A percentile compares a stretch with the other conserved stretches of the same genome.
phyloP scores from a whole-genome alignment of 768 basidiomycete species.

The Megacollybia marginata region DNA sequence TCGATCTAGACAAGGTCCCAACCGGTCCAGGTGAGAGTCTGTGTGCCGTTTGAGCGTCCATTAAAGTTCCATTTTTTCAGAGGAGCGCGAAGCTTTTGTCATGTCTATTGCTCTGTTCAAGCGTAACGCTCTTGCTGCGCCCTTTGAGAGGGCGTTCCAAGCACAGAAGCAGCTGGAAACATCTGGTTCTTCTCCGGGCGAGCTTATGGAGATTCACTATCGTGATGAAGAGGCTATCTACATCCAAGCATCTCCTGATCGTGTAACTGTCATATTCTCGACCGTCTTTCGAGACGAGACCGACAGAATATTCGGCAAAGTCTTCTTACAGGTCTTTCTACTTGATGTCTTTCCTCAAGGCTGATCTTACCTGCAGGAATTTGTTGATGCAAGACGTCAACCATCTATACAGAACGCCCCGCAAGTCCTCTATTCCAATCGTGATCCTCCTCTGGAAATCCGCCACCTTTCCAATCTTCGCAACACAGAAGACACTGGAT shows the following conservation, averaged over 20 bases:
- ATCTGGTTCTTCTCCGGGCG: conserved; percentile 59
- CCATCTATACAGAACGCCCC: conserved; percentile 95
- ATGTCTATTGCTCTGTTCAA: conserved; percentile 80
- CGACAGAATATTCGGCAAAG: conserved; percentile 92
- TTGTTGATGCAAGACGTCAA: conserved; percentile 93
- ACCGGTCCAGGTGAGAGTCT: conserved; percentile 59
- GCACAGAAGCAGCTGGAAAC: conserved; percentile 79
- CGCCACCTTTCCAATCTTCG: conserved; percentile 77
- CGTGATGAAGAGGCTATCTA: conserved; percentile 97
- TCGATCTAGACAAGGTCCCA: conserved; percentile 85
- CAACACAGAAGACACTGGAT: conserved; percentile 84
- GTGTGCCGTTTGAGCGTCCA: not conserved
- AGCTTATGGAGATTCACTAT: conserved; percentile 90
- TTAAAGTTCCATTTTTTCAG: conserved; percentile 28
- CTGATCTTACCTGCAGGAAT: conserved; percentile 56
- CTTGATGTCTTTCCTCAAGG: conserved; percentile 1
- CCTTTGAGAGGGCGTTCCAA: conserved; percentile 84
- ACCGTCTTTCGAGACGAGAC: conserved; percentile 97
- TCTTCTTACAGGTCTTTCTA: conserved; percentile 82
- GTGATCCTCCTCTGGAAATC: conserved; percentile 96
- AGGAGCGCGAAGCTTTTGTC: conserved; percentile 73
- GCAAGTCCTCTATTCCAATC: conserved; percentile 90
- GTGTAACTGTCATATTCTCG: conserved; percentile 96
- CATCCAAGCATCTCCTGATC: conserved; percentile 86
- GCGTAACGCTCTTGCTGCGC: conserved; percentile 89